Conservation (phyloP, 106 monocot genomes). For the Agapanthus africanus region DNA sequence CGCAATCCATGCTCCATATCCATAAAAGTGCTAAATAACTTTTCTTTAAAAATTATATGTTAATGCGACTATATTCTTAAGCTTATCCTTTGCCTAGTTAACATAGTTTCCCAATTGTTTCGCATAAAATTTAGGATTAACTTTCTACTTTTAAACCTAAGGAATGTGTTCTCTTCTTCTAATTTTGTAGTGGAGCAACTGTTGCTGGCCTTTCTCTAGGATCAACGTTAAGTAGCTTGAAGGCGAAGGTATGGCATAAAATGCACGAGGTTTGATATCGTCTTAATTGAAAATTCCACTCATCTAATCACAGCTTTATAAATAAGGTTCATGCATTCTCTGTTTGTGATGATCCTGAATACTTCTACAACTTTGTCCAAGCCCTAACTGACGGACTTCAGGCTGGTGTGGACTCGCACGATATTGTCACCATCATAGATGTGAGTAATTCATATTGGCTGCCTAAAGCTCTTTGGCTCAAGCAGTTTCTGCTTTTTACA, state of each 20-base stretch:
- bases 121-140: not conserved
- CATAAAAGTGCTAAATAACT: too few species aligned
- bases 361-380: conserved; percentile 80
- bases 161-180: conserved; percentile 4
- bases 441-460: conserved; percentile 27
- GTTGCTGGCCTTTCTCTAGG: conserved; percentile 86
- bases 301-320: conserved; percentile 11
- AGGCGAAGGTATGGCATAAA: conserved; percentile 54
- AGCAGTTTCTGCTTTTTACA: too few species aligned
- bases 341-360: conserved; percentile 90
- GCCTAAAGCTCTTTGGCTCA: too few species aligned
- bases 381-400: conserved; percentile 79
- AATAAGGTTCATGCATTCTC: conserved; percentile 86
- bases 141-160: not conserved
- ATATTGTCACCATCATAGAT: conserved; percentile 67
- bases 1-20: too few species aligned
- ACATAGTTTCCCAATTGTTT: too few species aligned
- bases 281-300: not conserved
- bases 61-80: too few species aligned
- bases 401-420: conserved; percentile 58
- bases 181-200: conserved; percentile 79
- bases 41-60: too few species aligned
- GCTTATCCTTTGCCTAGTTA: too few species aligned
- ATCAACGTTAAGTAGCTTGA: conserved; percentile 67
- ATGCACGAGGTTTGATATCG: not conserved